Conservation (phyloP, 495 filamentous ascomycete genomes). For the Achaetomiella virescens region DNA sequence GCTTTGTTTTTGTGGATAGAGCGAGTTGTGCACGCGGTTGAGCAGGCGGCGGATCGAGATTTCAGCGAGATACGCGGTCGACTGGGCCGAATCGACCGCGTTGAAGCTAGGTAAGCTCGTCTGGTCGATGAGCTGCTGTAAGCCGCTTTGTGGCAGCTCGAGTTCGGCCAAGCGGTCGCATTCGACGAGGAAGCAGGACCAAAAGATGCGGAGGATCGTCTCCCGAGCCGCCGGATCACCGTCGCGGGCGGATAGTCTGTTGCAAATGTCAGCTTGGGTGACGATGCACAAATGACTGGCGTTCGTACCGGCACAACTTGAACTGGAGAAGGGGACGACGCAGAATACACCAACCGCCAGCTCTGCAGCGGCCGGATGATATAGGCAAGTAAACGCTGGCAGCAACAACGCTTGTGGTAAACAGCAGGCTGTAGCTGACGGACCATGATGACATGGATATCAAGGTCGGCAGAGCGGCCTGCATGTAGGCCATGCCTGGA, state of each 20-base stretch:
- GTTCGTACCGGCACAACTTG: conserved; percentile 1
- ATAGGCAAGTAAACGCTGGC: conserved; percentile 5
- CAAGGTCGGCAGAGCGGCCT: not conserved
- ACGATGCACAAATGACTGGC: not conserved
- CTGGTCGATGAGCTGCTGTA: conserved; percentile 2
- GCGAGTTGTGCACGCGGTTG: not conserved
- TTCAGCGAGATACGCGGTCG: not conserved
- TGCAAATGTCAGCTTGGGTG: not conserved
- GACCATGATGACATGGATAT: conserved; percentile 2
- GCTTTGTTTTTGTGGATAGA: not conserved
- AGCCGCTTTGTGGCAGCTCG: conserved; percentile 1
- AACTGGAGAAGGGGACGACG: conserved; percentile 3
- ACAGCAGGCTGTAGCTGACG: not conserved
- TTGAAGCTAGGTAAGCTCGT: conserved; percentile 1
- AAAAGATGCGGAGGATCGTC: conserved; percentile 1
- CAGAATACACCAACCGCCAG: conserved; percentile 1
- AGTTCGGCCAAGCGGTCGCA: conserved; percentile 2
- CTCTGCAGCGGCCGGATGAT: conserved; percentile 3
- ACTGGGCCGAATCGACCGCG: not conserved
- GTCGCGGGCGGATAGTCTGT: not conserved
- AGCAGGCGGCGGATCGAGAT: conserved; percentile 2
- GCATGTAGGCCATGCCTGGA: not conserved
- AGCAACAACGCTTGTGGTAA: not conserved
- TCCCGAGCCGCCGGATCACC: not conserved
- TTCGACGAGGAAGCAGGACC: conserved; percentile 7